Evolutionary conservation across 352 stramenopile species (phyloP), one percentile per base, ranked within the genome.

Genomic region (Globisporangium cylindrosporum): DNA sequence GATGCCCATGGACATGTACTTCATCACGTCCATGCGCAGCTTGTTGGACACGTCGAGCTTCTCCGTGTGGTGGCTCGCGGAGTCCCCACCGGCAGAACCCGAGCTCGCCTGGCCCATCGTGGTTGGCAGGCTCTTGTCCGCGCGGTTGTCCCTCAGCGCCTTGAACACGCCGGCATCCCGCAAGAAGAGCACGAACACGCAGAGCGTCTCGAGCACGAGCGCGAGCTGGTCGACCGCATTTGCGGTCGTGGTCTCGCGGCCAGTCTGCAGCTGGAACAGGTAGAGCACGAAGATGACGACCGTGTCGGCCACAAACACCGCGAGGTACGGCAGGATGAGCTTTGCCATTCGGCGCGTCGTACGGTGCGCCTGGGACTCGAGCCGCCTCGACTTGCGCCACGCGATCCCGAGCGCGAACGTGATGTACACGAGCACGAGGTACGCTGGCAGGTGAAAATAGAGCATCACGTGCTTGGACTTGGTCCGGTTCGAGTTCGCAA

Each of bases 1-100:
- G 57, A 95, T 94, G 3, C 86, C 88, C 74, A 90, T 84, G 14
- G 84, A 92, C 73, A 89, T 95, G 70, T 95, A 95, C 70, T 86
- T 86, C 88, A 95, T 94, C 64, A 95, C 78, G 68, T 89, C 83
- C 77, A 89, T 90, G 27, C 88, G 84, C 38, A 95, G 73, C 43
- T 92, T 88, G 68, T 90, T 92, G 4, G 86, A 89, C 32, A 95
- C 76, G 51, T 95, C 88, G 24, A 91, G 76, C 49, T 80, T 78
- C 22, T 87, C 77, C 0, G 54, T 62, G 15, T 71, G 55, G 14
- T 76, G 41, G 8, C 59, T 38, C 15, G 67, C 32, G 29, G 32
- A 38, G 25, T 64, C 36, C 3, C 59, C 55, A 5, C 18, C 53
- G 24, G 22, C n/a, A 20, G 41, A 48, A 5, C 54, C 29, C 9